Base-by-base conservation (phyloP, 306 rosid genomes). In the Casuarina glauca region DNA sequence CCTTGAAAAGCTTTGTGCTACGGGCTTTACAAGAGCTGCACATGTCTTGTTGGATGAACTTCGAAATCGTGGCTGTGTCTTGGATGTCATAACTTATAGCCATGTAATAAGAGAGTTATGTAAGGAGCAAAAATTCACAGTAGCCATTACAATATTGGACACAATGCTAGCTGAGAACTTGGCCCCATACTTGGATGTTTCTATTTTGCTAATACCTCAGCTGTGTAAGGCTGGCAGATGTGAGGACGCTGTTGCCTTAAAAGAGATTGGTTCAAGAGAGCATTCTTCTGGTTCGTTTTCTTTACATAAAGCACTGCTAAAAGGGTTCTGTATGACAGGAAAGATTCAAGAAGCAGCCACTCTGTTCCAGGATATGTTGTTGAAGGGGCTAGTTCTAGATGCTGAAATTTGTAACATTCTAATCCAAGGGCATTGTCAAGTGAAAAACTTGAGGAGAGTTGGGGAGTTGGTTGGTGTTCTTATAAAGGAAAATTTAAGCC, bases 401-500 rank as follows among this genome's bases (percentile, higher is more conserved):
- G 83, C 80, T 44, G 87, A 85, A 80, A 81, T 84, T 46, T 88
- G 80, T 75, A 87, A 89, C 78, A 62, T 79, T 26, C 87, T 92
- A 77, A 86, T 91, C 78, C 89, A 86, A 81, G 93, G 91, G 51
- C 77, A 82, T 82, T 88, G 90, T 86, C 78, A 76, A 52, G 88
- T 76, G 71, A 84, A 80, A 66, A 80, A 85, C 79, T 74, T 76
- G 39, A 84, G 76, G 84, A 87, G 80, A 81, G 91, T 86, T 39
- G n/a, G 78, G 76, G 97, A 90, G 84, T 76, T 89, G 45, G 88
- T 95, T 58, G 90, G 89, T 61, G 54, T 82, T 81, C 79, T 85
- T 48, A 80, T 89, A 58, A 89, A 91, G 81, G 88, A 86, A 58
- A 45, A 51, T 71, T 82, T 82, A 63, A 76, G 55, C 64, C 73